phyloP scores from a whole-genome alignment of 345 rosid species.

The Pugionium cornutum region DNA sequence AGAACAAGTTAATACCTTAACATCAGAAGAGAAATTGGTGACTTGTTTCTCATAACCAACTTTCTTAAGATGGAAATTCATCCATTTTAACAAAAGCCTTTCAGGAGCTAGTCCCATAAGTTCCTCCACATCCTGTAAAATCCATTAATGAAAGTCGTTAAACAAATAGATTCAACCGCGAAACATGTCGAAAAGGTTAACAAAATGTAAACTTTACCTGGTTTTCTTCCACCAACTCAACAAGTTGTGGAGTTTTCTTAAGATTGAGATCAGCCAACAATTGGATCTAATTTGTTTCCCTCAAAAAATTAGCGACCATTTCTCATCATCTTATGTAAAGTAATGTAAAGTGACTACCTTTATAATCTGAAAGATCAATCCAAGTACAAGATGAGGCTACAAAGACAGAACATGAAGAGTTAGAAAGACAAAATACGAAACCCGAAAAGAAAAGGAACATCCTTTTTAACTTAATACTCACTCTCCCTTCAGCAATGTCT shows the following conservation, averaged over 20 bases:
- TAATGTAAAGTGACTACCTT: conserved; percentile 56
- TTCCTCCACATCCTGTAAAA: conserved; percentile 84
- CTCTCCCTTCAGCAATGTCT: conserved; percentile 81
- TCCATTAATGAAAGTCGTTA: background rate
- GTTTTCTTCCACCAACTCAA: conserved; percentile 72
- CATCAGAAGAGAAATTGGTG: conserved; percentile 82
- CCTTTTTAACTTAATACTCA: conserved; percentile 41
- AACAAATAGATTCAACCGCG: background rate
- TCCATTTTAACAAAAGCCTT: conserved; percentile 84
- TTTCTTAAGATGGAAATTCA: conserved; percentile 91
- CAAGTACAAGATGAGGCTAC: conserved; percentile 88
- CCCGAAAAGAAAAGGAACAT: background rate
- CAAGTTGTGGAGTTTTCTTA: conserved; percentile 87
- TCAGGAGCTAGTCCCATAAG: conserved; percentile 81
- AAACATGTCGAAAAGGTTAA: background rate
- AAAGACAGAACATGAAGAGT: conserved; percentile 14
- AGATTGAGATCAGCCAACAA: conserved; percentile 74
- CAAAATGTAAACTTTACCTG: conserved; percentile 44
- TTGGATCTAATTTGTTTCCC: conserved; percentile 58
- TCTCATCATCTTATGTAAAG: background rate
- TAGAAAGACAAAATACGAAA: conserved; percentile 16
- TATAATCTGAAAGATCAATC: conserved; percentile 80
- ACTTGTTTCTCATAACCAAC: conserved; percentile 75
- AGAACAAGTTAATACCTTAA: conserved; percentile 59
- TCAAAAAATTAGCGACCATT: conserved; percentile 5